Percentiles rank a stretch among this genome's conserved stretches.
Conservation (phyloP, 73 alveolate genomes). For the Symbiodinium pilosum region DNA sequence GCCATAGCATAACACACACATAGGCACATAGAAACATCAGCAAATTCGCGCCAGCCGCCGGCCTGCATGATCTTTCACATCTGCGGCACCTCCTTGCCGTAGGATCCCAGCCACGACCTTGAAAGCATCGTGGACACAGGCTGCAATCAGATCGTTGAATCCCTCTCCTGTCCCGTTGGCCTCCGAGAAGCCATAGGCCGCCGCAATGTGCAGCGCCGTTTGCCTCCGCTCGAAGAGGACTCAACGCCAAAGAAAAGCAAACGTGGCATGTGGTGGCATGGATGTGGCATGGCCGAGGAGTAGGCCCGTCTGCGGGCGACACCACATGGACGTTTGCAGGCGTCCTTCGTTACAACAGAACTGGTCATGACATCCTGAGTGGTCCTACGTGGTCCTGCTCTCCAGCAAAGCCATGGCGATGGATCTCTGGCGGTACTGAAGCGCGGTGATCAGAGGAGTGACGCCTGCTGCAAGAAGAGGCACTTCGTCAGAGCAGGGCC, state of each 20-base stretch:
- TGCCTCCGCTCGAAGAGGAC: not conserved
- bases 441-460: constrained; percentile 93
- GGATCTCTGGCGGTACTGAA: constrained; percentile 44
- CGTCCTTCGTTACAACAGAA: not conserved
- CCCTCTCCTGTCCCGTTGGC: too few relatives aligned
- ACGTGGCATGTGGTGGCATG: not conserved
- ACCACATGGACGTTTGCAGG: constrained; percentile 58
- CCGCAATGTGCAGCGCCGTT: constrained; percentile 67
- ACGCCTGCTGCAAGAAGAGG: not conserved
- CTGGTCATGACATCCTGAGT: too few relatives aligned
- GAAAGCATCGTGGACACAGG: too few relatives aligned
- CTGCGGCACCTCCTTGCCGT: constrained; percentile 1
- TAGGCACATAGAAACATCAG: not conserved
- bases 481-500: not conserved
- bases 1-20: too few relatives aligned
- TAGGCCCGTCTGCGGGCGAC: constrained; percentile 47
- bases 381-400: not conserved
- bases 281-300: not conserved
- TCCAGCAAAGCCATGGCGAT: constrained; percentile 67
- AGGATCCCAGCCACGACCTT: constrained; percentile 39
- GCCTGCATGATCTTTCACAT: constrained; percentile 35
- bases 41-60: not conserved
- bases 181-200: constrained; percentile 34
- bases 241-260: not conserved
- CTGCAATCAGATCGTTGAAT: too few relatives aligned